A percentile compares a stretch with the other conserved stretches of the same genome.
Evolutionary conservation across 805 yeast species (phyloP).

Genomic region (Kuraishia molischiana): DNA sequence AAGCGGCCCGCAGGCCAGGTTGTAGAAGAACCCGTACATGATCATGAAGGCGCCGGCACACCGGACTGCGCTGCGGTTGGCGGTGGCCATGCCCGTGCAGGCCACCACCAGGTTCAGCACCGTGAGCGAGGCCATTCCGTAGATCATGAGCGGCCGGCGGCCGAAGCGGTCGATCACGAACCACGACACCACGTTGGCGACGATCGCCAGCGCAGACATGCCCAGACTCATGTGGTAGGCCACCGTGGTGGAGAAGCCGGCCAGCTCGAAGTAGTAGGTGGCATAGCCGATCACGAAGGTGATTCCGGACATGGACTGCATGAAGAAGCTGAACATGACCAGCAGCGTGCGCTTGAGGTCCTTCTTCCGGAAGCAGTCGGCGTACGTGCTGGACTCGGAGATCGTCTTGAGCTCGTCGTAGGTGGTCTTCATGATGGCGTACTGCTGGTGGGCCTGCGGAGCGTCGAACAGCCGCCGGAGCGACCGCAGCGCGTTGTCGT

Average conservation of each 20-base stretch:
- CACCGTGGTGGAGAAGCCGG: conserved; percentile 7
- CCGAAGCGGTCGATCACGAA: conserved; percentile 28
- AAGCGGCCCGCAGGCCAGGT: conserved; percentile 28
- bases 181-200: conserved; percentile 29
- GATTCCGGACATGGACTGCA: conserved; percentile 53
- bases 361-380: conserved; percentile 38
- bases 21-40: conserved; percentile 22
- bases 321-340: conserved; percentile 39
- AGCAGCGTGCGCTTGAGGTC: conserved; percentile 36
- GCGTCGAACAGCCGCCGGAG: conserved; percentile 13
- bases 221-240: conserved; percentile 18
- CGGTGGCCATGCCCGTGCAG: conserved; percentile 10
- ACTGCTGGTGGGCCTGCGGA: conserved; percentile 3
- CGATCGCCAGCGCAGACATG: conserved; percentile 16
- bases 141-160: conserved; percentile 18
- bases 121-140: conserved; percentile 3
- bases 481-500: conserved; percentile 29
- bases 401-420: background rate
- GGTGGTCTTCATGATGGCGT: conserved; percentile 8
- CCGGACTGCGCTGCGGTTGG: conserved; percentile 4
- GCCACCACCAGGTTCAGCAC: conserved; percentile 12
- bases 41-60: conserved; percentile 4
- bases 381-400: conserved; percentile 24
- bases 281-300: conserved; percentile 54
- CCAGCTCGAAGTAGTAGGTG: conserved; percentile 25